Conservation (phyloP, 148 eudicot genomes). For the Selenicereus undatus region DNA sequence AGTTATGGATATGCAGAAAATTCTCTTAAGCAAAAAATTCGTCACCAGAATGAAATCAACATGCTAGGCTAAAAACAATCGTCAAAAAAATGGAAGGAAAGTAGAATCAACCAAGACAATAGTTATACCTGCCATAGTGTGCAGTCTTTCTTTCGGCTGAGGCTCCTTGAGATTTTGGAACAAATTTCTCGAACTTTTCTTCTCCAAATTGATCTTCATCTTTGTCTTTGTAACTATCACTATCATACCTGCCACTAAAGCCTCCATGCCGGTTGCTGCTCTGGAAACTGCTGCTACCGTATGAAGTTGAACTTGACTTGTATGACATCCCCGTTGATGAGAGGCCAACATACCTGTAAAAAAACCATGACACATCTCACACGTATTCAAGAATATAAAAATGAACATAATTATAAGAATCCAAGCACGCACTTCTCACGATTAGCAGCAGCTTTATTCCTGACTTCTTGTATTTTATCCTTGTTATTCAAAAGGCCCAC, state of each 20-base stretch:
- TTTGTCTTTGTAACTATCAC: constrained; percentile 51
- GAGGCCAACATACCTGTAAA: constrained; percentile 80
- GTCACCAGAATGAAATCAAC: too few relatives aligned
- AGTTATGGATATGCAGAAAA: background rate
- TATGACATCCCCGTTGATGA: constrained; percentile 83
- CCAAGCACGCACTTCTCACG: constrained; percentile 80
- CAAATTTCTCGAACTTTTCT: constrained; percentile 53
- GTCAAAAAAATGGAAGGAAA: background rate
- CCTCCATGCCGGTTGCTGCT: constrained; percentile 70
- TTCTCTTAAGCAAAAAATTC: background rate
- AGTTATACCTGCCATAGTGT: constrained; percentile 42
- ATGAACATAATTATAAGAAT: background rate
- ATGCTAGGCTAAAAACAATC: background rate
- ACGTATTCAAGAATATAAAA: background rate
- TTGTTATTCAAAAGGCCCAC: constrained; percentile 79
- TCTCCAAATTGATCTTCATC: constrained; percentile 59
- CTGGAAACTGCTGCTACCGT: constrained; percentile 47
- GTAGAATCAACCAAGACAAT: background rate
- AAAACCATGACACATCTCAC: constrained; percentile 14
- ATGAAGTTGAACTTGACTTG: constrained; percentile 73
- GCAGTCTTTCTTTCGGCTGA: constrained; percentile 41
- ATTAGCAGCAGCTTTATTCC: constrained; percentile 86
- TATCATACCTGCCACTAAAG: constrained; percentile 52
- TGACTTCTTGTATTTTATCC: constrained; percentile 87
- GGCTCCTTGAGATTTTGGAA: constrained; percentile 51